These are phyloP conservation scores for Coemansia sp. DNA, from an alignment of 192 early-diverging fungal genomes.

Conservation along the genomic window DNA sequence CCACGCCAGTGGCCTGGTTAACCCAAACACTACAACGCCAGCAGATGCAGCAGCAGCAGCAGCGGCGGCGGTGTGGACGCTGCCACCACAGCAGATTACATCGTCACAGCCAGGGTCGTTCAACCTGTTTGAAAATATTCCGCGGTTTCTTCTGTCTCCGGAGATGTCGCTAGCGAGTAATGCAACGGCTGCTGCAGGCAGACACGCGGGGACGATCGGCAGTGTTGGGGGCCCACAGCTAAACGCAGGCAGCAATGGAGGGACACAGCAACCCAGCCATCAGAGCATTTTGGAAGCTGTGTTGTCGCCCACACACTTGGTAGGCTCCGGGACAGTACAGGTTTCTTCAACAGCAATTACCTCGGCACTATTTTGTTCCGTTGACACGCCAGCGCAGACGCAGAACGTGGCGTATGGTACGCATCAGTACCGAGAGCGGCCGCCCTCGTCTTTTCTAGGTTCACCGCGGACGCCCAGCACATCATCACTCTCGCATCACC, in stretches of 20 bases:
- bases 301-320: conserved; percentile 4
- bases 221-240: not conserved
- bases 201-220: not conserved
- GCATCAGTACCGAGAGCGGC: not conserved
- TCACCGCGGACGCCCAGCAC: conserved; percentile 9
- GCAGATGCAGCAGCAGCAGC: conserved; percentile 7
- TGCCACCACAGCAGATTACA: conserved; percentile 15
- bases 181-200: not conserved
- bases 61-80: conserved; percentile 23
- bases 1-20: not conserved
- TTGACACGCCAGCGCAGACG: conserved; percentile 1
- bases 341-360: conserved; percentile 8
- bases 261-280: not conserved
- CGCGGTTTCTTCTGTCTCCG: conserved; percentile 30
- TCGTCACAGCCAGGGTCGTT: conserved; percentile 10
- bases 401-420: not conserved
- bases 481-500: conserved; percentile 12
- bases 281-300: conserved; percentile 9
- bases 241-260: not conserved
- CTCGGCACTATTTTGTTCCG: conserved; percentile 18
- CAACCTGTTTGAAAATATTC: conserved; percentile 24
- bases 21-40: not conserved
- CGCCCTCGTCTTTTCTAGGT: conserved; percentile 1
- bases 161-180: not conserved
- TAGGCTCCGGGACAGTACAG: not conserved